Percentiles rank a stretch among this genome's conserved stretches.
These are phyloP conservation scores for Lindgomyces ingoldianus DNA, from an alignment of 495 filamentous ascomycete genomes.

Conservation along the genomic window DNA sequence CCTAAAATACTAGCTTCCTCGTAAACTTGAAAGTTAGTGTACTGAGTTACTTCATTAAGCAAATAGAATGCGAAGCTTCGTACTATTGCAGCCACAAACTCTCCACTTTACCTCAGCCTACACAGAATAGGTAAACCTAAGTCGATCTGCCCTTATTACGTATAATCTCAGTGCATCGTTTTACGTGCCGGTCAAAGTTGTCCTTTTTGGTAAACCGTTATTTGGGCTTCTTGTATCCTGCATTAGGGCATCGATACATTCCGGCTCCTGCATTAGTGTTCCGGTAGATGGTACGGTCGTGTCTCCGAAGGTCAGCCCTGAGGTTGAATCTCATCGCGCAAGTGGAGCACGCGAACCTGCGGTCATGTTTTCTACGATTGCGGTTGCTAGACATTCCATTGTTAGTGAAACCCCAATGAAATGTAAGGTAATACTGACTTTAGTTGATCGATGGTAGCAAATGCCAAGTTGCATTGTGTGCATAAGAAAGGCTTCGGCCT, in stretches of 20 bases:
- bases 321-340: not conserved
- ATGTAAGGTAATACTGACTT: not conserved
- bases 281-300: not conserved
- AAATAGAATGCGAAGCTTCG: no score
- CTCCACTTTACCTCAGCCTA: no score
- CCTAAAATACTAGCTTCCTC: no score
- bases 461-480: not conserved
- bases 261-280: not conserved
- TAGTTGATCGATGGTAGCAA: not conserved
- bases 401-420: not conserved
- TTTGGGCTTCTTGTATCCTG: not conserved
- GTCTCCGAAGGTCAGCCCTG: not conserved
- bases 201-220: not conserved
- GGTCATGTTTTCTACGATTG: not conserved
- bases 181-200: not conserved
- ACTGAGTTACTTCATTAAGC: no score
- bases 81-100: no score
- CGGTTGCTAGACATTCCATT: not conserved
- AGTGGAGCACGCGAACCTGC: not conserved
- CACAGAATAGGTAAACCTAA: no score
- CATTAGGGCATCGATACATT: not conserved
- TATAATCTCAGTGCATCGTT: not conserved
- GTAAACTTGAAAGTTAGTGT: no score
- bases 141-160: no score
- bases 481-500: not conserved